Evolutionary conservation across 495 filamentous ascomycete genomes (phyloP).

Genomic region (Penicillium bialowiezense): DNA sequence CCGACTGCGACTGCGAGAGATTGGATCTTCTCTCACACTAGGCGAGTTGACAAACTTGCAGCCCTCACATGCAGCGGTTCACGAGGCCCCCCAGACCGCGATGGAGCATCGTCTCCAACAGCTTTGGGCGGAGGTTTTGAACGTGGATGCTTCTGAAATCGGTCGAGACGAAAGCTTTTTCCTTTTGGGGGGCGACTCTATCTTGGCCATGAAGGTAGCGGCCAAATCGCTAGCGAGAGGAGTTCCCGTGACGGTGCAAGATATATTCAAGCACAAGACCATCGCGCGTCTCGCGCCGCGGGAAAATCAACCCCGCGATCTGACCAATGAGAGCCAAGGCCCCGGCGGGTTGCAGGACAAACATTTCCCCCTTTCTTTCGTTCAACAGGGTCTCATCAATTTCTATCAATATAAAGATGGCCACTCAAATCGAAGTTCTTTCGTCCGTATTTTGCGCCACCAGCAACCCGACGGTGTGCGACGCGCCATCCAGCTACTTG

Average conservation of each 20-base stretch:
- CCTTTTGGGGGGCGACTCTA: constrained; percentile 56
- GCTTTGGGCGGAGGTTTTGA: constrained; percentile 20
- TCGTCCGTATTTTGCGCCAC: not conserved
- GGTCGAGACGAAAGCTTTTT: constrained; percentile 40
- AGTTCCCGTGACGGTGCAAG: constrained; percentile 7
- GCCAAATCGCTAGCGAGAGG: constrained; percentile 24
- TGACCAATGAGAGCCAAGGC: not conserved
- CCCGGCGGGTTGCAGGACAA: not conserved
- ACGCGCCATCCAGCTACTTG: not conserved
- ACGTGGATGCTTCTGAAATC: constrained; percentile 15
- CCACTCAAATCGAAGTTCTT: not conserved
- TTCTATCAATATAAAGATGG: not conserved
- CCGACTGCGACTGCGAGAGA: constrained; percentile 18
- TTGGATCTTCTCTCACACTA: not conserved
- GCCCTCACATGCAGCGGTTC: not conserved
- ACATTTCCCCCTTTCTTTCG: not conserved
- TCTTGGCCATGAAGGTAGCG: constrained; percentile 54
- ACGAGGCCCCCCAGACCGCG: not conserved
- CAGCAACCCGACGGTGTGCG: not conserved
- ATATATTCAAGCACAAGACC: not conserved
- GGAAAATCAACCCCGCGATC: not conserved
- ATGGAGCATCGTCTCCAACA: constrained; percentile 10
- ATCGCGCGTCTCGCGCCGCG: not conserved
- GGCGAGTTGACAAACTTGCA: not conserved
- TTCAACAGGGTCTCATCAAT: not conserved